Percentiles rank a stretch among this genome's conserved stretches.
phyloP scores from a whole-genome alignment of 352 stramenopile genomes.

The Phytophthora podocarpi region DNA sequence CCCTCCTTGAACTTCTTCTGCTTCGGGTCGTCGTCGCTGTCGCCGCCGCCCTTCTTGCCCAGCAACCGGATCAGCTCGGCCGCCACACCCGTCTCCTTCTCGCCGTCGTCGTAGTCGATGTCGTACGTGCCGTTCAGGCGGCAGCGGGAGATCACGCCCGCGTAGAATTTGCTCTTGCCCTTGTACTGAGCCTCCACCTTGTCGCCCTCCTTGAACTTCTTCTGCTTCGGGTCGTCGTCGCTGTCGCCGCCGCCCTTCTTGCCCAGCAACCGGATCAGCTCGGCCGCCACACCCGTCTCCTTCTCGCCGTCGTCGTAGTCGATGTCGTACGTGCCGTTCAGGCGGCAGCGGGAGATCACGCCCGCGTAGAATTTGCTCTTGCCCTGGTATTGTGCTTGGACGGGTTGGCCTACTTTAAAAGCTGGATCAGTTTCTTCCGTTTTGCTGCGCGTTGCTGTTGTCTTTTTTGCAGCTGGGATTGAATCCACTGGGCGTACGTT shows the following conservation, averaged over 20 bases:
- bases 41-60: slow-evolving; percentile 21
- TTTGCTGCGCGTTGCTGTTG: not conserved
- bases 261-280: no score
- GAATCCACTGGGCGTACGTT: slow-evolving; percentile 2
- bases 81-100: slow-evolving; percentile 63
- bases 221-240: slow-evolving; percentile 21
- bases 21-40: slow-evolving; percentile 26
- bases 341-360: slow-evolving; percentile 56
- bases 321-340: slow-evolving; percentile 80
- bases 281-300: slow-evolving; percentile 37
- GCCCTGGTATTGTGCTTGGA: slow-evolving; percentile 73
- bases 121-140: slow-evolving; percentile 76
- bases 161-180: slow-evolving; percentile 67
- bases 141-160: slow-evolving; percentile 63
- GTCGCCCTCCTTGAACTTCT: slow-evolving; percentile 23
- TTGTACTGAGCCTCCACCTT: slow-evolving; percentile 49
- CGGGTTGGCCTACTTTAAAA: slow-evolving; percentile 50
- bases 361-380: slow-evolving; percentile 71
- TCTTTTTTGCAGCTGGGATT: slow-evolving; percentile 7
- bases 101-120: slow-evolving; percentile 84
- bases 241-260: slow-evolving; percentile 1
- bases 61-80: no score
- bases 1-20: slow-evolving; percentile 30
- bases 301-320: slow-evolving; percentile 83
- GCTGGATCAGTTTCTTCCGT: not conserved